Base-by-base conservation (phyloP, 192 early-diverging fungal species). In the Dissophora ornata region DNA sequence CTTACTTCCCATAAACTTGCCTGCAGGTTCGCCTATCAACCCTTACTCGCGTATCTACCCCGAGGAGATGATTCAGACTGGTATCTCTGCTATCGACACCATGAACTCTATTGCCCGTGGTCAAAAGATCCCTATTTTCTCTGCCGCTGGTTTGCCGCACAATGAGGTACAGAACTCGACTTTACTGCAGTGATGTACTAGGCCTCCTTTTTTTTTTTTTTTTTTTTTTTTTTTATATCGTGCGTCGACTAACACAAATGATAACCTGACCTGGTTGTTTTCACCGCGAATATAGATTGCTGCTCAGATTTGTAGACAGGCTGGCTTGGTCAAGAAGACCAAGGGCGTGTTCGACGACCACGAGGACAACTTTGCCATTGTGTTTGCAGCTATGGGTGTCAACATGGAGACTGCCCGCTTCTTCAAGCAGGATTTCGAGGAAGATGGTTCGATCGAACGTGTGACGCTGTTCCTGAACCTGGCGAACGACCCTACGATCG, bases 81-180 rank as follows among this genome's bases (percentile, higher is more conserved):
- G 97, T 75, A 93, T 99, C 59, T 98, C 96, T 56, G 93, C 97
- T 48, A 99, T 99, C 60, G 97, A 99, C 73, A 97, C 96, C 47
- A 99, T 99, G 97, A 98, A 98, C 88, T 98, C 96, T 19, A 97
- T 99, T 88, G 97, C 97, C 32, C 95, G 97, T 87, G 97, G 97
- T n/a, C 97, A 99, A 82, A 99, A 99, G 88, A 99, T 99, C 70
- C 97, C 97, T 34, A 99, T 99, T 63, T 99, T 99, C 89, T 99
- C 97, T 36, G 96, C 97, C 26, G 89, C 96, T 67, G 97, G 97
- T 74, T 80, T 99, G 49, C 97, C 97, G 28, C 97, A 99, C 83
- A 99, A 99, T 82, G 97, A 99, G 79, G 92, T 93, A 79, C 6
- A 38, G n/a, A n/a, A n/a, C n/a, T n/a, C n/a, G n/a, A n/a, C n/a